These are phyloP conservation scores for Ambrosia artemisiifolia DNA, from an alignment of 129 eudicot genomes.

Conservation along the genomic window DNA sequence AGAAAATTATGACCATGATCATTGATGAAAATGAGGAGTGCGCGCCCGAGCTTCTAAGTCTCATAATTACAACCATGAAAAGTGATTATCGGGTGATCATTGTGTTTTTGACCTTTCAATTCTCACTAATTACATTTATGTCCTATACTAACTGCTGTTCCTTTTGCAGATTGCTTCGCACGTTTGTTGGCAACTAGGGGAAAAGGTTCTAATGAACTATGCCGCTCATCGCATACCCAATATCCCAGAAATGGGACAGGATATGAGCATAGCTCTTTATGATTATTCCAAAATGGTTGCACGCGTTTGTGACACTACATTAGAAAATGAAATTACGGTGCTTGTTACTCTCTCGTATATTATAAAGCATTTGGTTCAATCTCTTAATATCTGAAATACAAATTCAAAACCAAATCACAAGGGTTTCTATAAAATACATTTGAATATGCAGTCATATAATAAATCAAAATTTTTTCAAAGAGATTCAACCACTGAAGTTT, in stretches of 20 bases:
- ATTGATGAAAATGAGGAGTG: constrained; percentile 35
- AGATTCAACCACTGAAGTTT: background rate
- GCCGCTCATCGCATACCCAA: constrained; percentile 20
- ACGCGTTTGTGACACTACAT: constrained; percentile 27
- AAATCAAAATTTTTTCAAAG: background rate
- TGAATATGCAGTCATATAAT: background rate
- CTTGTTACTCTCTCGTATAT: constrained; percentile 3
- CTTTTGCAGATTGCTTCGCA: constrained; percentile 34
- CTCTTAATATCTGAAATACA: background rate
- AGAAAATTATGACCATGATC: constrained; percentile 38
- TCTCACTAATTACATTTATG: background rate
- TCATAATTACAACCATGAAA: constrained; percentile 28
- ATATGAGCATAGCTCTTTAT: constrained; percentile 23
- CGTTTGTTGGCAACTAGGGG: constrained; percentile 42
- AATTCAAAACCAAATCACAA: background rate
- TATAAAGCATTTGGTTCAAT: background rate
- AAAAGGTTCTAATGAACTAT: constrained; percentile 32
- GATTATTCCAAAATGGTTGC: constrained; percentile 39
- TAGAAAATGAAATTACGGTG: constrained; percentile 21
- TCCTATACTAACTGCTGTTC: background rate
- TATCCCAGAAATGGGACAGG: constrained; percentile 19
- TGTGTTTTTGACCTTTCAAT: background rate
- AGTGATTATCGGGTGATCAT: constrained; percentile 35
- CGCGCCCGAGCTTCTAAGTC: constrained; percentile 31
- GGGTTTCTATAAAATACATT: background rate